Base-by-base conservation (phyloP, 78 protist genomes). In the Chrysochromulina tobinii region DNA sequence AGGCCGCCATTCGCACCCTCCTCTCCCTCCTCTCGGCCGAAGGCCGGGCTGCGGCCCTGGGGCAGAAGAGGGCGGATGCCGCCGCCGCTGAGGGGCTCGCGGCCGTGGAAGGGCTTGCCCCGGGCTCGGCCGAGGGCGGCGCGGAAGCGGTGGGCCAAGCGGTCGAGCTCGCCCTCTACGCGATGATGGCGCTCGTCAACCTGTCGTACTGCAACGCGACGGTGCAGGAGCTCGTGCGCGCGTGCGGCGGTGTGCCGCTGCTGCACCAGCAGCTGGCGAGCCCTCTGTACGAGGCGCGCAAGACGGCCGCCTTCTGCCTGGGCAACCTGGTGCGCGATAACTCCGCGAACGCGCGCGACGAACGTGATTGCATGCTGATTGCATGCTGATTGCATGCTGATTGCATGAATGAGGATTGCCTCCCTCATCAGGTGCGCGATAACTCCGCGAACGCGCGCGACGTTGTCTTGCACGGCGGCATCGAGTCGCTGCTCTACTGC, bases 171-270 rank as follows among this genome's bases (percentile, higher is more conserved):
- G 73, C 81, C 55, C 85, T 51, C 15, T 77, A 77, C 61, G 12
- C 61, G 25, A 23, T 77, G 85, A 77, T 77, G 85, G 85, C 85
- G 61, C 85, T 77, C 27, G 85, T 77, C 59, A 77, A 77, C 59
- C 85, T 77, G 48, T 2, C 61, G 23, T 77, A 77, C 85, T 23
- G 23, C 23, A 38, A 15, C 61, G 38, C 57, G 61, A 17, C 0
- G 7, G 85, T 48, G 61, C 85, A 77, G 38, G 61, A 17, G 27
- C 5, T 3, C 20, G 59, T 77, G 27, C 18, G 85, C 61, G 27
- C 18, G 18, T 9, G 18, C 54, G 85, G 85, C 23, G 85, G 85
- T 48, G 48, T 77, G 11, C 61, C 55, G 18, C 50, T 23, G 27
- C 61, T 77, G 3, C 61, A 11, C 17, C 25, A 20, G 25, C 58